Percentiles rank a stretch among this genome's conserved stretches.
Conservation (phyloP, 1,284 basidiomycete species). For the Ustilago xerochloae region DNA sequence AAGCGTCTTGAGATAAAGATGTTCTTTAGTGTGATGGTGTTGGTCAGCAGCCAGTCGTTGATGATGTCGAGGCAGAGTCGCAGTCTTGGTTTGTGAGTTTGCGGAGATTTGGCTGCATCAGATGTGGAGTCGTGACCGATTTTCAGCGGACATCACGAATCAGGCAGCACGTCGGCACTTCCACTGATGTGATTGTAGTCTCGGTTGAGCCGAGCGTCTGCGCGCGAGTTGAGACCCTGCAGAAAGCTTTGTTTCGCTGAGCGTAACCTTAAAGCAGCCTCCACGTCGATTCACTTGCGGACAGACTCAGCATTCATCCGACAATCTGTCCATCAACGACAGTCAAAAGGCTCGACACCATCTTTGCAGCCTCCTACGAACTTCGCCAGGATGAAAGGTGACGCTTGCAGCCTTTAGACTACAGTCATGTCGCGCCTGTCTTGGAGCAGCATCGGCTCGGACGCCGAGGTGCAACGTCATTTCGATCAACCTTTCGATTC, state of each 20-base stretch:
- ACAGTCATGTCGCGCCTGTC: conserved; percentile 25
- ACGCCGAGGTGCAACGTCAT: conserved; percentile 27
- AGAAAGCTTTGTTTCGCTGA: too few species aligned
- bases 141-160: not conserved
- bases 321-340: too few species aligned
- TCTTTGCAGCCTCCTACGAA: too few species aligned
- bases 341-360: too few species aligned
- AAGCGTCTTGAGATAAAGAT: too few species aligned
- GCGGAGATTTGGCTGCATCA: too few species aligned
- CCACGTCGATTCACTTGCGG: not conserved
- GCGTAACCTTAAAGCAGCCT: not conserved
- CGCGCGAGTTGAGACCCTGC: conserved; percentile 1
- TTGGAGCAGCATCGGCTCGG: conserved; percentile 32
- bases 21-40: not conserved
- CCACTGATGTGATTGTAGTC: not conserved
- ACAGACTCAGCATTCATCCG: not conserved
- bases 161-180: not conserved
- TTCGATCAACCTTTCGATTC: conserved; percentile 29
- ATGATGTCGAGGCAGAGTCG: too few species aligned
- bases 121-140: not conserved
- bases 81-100: too few species aligned
- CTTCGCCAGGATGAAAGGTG: not conserved
- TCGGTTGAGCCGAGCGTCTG: not conserved
- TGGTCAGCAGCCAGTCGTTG: not conserved
- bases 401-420: not conserved